These are phyloP conservation scores for Jaapia argillacea DNA, from an alignment of 768 basidiomycete species.

Conservation along the genomic window DNA sequence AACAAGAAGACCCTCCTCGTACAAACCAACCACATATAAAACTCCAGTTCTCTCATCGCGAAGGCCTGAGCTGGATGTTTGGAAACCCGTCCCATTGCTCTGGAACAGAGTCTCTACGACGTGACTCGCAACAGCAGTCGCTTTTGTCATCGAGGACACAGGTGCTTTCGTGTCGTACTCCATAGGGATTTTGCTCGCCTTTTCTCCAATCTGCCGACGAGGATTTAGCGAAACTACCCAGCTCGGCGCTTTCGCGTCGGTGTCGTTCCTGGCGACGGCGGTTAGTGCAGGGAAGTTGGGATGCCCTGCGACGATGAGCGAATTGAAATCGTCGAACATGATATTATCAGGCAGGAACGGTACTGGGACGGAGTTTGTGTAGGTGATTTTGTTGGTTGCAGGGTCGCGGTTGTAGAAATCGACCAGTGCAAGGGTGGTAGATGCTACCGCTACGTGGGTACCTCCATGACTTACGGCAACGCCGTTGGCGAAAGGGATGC, in stretches of 20 bases:
- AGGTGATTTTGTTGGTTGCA: slow-evolving; percentile 31
- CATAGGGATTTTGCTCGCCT: slow-evolving; percentile 1
- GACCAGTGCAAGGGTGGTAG: slow-evolving; percentile 37
- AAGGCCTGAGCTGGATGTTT: slow-evolving; percentile 41
- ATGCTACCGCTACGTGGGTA: slow-evolving; percentile 44
- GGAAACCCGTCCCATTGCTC: slow-evolving; percentile 57
- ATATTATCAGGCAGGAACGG: slow-evolving; percentile 62
- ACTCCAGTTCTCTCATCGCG: slow-evolving; percentile 36
- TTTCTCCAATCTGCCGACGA: slow-evolving; percentile 8
- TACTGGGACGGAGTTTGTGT: slow-evolving; percentile 28
- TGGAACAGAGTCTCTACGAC: slow-evolving; percentile 60
- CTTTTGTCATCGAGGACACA: slow-evolving; percentile 32
- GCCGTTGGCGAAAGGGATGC: slow-evolving; percentile 63
- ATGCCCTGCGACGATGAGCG: slow-evolving; percentile 55
- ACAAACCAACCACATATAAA: slow-evolving; percentile 49
- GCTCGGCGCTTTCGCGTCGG: slow-evolving; percentile 34
- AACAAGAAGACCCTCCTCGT: slow-evolving; percentile 42
- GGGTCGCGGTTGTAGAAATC: slow-evolving; percentile 41
- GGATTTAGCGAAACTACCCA: slow-evolving; percentile 44
- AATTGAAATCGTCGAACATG: slow-evolving; percentile 34
- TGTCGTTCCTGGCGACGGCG: slow-evolving; percentile 33
- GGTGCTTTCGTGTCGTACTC: slow-evolving; percentile 37
- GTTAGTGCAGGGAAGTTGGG: slow-evolving; percentile 48
- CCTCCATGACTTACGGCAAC: slow-evolving; percentile 45
- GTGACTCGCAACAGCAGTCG: slow-evolving; percentile 24